Percentiles rank a stretch among this genome's conserved stretches.
Conservation (phyloP, 2,329 filamentous ascomycete species). For the Pseudogymnoascus destructans region DNA sequence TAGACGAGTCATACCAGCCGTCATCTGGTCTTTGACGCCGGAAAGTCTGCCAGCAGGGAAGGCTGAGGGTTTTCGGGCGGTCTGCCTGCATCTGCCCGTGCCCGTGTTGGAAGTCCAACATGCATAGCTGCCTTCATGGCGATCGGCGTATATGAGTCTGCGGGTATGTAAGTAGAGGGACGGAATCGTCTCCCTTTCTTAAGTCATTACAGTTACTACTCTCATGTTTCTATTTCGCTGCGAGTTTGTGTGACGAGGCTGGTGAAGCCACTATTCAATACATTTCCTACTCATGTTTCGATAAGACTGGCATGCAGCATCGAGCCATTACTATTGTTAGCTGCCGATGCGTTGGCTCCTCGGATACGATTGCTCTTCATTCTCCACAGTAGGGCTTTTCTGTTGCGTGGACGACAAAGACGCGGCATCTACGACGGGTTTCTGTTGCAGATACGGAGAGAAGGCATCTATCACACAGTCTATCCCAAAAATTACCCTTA, state of each 20-base stretch:
- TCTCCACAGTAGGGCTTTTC: not conserved
- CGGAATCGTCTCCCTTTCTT: not conserved
- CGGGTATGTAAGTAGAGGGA: constrained; percentile 1
- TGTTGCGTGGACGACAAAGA: not conserved
- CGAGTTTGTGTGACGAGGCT: not conserved
- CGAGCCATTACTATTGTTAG: not conserved
- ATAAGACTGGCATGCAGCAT: not conserved
- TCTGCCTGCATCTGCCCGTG: constrained; percentile 2
- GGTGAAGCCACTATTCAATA: not conserved
- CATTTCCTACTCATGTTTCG: not conserved
- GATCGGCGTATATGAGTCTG: not conserved
- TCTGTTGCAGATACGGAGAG: constrained; percentile 1
- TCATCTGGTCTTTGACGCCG: not conserved
- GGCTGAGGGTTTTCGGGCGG: not conserved
- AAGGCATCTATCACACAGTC: not conserved
- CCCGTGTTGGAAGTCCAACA: constrained; percentile 3
- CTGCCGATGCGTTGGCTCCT: constrained; percentile 3
- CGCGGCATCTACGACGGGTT: not conserved
- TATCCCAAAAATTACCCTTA: not conserved
- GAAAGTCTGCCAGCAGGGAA: not conserved
- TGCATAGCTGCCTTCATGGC: not conserved
- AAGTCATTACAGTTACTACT: not conserved
- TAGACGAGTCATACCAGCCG: not conserved
- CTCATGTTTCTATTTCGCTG: not conserved
- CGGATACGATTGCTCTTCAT: not conserved